These are phyloP conservation scores for Apiotrichum sp. DNA, from an alignment of 1,284 basidiomycete genomes.

Conservation along the genomic window DNA sequence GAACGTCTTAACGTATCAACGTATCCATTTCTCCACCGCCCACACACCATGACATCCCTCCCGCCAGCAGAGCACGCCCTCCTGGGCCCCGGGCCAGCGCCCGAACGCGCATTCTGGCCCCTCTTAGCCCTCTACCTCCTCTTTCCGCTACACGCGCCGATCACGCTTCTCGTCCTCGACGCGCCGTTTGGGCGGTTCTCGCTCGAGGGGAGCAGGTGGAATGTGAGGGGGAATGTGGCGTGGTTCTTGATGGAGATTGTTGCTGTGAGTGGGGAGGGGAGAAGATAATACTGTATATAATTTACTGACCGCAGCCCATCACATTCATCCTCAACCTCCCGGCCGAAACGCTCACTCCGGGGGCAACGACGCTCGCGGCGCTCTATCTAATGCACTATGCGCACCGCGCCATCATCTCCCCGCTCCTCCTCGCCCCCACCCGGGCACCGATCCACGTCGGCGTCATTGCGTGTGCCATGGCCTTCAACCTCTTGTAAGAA, in stretches of 20 bases:
- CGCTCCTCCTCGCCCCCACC: conserved; percentile 66
- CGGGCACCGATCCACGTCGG: conserved; percentile 68
- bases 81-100: no score
- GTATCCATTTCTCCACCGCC: no score
- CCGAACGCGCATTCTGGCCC: conserved; percentile 21
- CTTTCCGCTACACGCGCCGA: conserved; percentile 46
- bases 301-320: conserved; percentile 44
- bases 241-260: conserved; percentile 84
- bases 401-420: conserved; percentile 75
- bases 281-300: no score
- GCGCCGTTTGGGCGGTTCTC: conserved; percentile 75
- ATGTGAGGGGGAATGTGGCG: conserved; percentile 53
- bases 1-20: no score
- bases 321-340: conserved; percentile 43
- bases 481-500: conserved; percentile 69
- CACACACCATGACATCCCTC: no score
- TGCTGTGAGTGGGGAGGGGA: conserved; percentile 52
- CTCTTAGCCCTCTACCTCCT: conserved; percentile 41
- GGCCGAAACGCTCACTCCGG: neutral
- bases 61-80: no score
- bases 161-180: conserved; percentile 50
- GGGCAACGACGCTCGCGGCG: conserved; percentile 5
- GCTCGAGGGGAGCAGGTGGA: conserved; percentile 45
- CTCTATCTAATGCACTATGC: conserved; percentile 72
- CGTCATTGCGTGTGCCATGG: conserved; percentile 56